Evolutionary conservation across 768 basidiomycete species (phyloP).

Genomic region (Sutorius australiensis): DNA sequence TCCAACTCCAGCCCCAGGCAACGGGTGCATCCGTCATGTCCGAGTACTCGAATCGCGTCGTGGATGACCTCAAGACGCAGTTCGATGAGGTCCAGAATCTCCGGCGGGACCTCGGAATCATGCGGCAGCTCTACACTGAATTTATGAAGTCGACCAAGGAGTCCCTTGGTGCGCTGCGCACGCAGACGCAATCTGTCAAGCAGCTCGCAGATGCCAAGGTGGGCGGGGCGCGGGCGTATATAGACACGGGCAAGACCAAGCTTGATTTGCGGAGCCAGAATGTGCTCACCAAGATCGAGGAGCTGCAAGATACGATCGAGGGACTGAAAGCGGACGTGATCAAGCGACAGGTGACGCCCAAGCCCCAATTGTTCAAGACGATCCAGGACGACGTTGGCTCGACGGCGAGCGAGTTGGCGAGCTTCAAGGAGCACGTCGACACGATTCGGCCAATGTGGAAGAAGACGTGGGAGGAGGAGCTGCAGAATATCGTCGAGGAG

Average conservation of each 20-base stretch:
- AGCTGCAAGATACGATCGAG: constrained; percentile 89
- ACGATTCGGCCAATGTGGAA: constrained; percentile 96
- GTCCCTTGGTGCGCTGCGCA: constrained; percentile 69
- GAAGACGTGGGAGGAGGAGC: constrained; percentile 96
- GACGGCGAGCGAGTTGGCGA: constrained; percentile 65
- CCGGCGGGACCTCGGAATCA: constrained; percentile 86
- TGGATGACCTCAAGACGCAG: constrained; percentile 82
- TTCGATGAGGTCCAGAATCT: constrained; percentile 94
- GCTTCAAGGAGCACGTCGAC: constrained; percentile 78
- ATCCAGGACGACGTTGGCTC: constrained; percentile 70
- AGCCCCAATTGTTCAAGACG: constrained; percentile 61
- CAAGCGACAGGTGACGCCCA: constrained; percentile 83
- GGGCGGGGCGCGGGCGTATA: constrained; percentile 81
- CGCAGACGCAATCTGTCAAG: constrained; percentile 84
- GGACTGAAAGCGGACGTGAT: constrained; percentile 86
- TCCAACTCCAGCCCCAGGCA: constrained; percentile 57
- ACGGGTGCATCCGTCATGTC: constrained; percentile 73
- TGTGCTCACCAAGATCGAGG: constrained; percentile 88
- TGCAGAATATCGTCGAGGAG: constrained; percentile 96
- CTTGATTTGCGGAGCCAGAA: constrained; percentile 89
- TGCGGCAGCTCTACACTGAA: constrained; percentile 92
- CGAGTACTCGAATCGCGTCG: constrained; percentile 69
- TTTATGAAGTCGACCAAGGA: constrained; percentile 92
- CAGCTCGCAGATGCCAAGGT: constrained; percentile 80
- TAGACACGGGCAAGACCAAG: constrained; percentile 88